A percentile compares a stretch with the other conserved stretches of the same genome.
These are phyloP conservation scores for Starmerella floricola DNA, from an alignment of 805 yeast genomes.

Conservation along the genomic window DNA sequence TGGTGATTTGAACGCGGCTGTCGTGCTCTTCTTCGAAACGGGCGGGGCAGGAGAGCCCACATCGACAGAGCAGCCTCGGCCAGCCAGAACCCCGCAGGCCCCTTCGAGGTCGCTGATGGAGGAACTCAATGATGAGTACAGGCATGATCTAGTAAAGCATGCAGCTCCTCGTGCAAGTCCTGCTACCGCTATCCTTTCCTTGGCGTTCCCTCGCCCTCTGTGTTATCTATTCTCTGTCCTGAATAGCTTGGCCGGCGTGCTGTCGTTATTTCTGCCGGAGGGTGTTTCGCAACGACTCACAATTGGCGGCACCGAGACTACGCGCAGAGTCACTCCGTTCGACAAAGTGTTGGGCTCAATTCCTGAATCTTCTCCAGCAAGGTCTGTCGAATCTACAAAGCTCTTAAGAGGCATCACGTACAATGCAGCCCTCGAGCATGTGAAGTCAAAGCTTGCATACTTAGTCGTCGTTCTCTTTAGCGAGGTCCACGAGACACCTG, in stretches of 20 bases:
- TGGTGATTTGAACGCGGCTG: conserved; percentile 12
- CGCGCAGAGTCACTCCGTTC: not conserved
- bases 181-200: conserved; percentile 24
- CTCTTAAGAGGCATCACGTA: conserved; percentile 36
- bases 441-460: conserved; percentile 60
- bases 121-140: conserved; percentile 21
- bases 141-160: conserved; percentile 20
- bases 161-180: conserved; percentile 26
- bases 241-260: conserved; percentile 26
- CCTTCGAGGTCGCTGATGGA: conserved; percentile 22
- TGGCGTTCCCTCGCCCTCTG: conserved; percentile 25
- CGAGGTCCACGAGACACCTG: conserved; percentile 53
- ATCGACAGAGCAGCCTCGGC: not conserved
- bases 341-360: too few relatives aligned
- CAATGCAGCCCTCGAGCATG: conserved; percentile 60
- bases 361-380: too few relatives aligned
- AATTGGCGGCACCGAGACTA: too few relatives aligned
- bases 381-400: too few relatives aligned
- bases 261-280: conserved; percentile 13
- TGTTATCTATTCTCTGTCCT: conserved; percentile 30
- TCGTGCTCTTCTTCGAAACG: conserved; percentile 10
- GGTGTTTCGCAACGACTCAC: too few relatives aligned
- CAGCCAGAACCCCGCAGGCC: not conserved
- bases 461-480: conserved; percentile 63
- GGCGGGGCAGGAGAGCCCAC: not conserved